Percentiles rank a stretch among this genome's conserved stretches.
phyloP scores from a whole-genome alignment of 768 basidiomycete genomes.

The Leucocoprinus sp. region DNA sequence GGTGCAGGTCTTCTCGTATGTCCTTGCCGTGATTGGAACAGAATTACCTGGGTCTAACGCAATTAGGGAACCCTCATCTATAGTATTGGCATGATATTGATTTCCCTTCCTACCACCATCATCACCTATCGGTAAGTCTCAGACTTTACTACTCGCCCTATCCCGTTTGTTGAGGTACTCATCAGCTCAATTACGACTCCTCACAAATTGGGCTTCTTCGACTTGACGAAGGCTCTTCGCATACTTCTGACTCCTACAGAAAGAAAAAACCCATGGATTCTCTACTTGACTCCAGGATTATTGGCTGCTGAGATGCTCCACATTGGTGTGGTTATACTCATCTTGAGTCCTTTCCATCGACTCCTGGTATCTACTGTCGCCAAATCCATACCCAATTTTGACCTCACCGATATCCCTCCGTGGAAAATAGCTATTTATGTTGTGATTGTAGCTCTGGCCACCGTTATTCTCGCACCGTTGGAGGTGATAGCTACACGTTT shows the following conservation, averaged over 20 bases:
- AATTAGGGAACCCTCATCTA: slow-evolving; percentile 54
- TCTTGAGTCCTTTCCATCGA: slow-evolving; percentile 38
- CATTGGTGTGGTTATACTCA: slow-evolving; percentile 37
- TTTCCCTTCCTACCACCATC: slow-evolving; percentile 62
- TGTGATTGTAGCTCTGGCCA: slow-evolving; percentile 45
- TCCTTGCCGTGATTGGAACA: not conserved
- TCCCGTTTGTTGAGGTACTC: not conserved
- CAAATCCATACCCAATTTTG: slow-evolving; percentile 22
- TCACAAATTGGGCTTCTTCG: slow-evolving; percentile 60
- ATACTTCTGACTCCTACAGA: slow-evolving; percentile 77
- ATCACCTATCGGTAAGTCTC: slow-evolving; percentile 63
- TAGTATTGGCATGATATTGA: slow-evolving; percentile 54
- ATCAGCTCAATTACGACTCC: slow-evolving; percentile 77
- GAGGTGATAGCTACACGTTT: slow-evolving; percentile 76
- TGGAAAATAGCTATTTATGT: slow-evolving; percentile 50
- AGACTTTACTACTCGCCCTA: not conserved
- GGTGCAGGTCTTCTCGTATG: slow-evolving; percentile 43
- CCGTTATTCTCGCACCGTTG: slow-evolving; percentile 57
- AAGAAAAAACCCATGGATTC: slow-evolving; percentile 65
- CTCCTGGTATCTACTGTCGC: slow-evolving; percentile 35
- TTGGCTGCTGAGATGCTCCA: slow-evolving; percentile 51
- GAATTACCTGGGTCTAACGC: slow-evolving; percentile 1
- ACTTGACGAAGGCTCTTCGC: slow-evolving; percentile 50
- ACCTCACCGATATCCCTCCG: slow-evolving; percentile 35
- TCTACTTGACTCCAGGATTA: slow-evolving; percentile 73